Base-by-base conservation (phyloP, 495 filamentous ascomycete genomes). In the Penicillium manginii region DNA sequence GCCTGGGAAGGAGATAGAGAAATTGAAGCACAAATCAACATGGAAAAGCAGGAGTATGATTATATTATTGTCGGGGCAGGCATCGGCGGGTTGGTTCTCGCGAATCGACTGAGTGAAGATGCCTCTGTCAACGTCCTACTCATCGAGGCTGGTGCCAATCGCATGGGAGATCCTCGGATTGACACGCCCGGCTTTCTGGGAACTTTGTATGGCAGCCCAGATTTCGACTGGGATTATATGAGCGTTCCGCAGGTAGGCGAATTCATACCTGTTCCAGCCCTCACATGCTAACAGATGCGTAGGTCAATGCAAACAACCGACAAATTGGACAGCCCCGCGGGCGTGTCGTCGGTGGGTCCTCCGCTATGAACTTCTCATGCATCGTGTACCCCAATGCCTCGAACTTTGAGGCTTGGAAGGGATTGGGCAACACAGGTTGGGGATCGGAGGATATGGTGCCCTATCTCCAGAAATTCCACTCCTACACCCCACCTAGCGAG, bases 341-440 rank as follows among this genome's bases (percentile, higher is more conserved):
- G 23, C 82, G 81, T 52, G 73, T 78, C 32, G 67, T 86, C 2
- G 86, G 84, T 9, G 86, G 85, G 8, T 81, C 79, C 14, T 83
- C 79, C 15, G 79, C 73, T 2, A 70, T 88, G 56, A 86, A 86
- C 37, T 60, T 63, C 22, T 55, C 59, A 11, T 56, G 61, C 14
- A 39, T 66, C 19, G 52, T 68, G 29, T 66, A 63, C 17, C 69
- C 65, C 10, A 73, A 71, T 4, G 59, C 60, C 11, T 68, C 63
- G 2, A 67, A 71, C 37, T 68, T 84, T 17, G 78, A 84, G 23
- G 69, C 76, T 6, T 85, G 82, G 82, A 71, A 60, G 2, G 65
- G 66, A 9, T 61, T 86, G 26, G 82, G 83, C 1, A 85, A 84
- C 53, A 49, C 68, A 3, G 77, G 77, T 15, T 86, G 83, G 84